phyloP scores from a whole-genome alignment of 2,329 filamentous ascomycete species.

The Didymella sp. region DNA sequence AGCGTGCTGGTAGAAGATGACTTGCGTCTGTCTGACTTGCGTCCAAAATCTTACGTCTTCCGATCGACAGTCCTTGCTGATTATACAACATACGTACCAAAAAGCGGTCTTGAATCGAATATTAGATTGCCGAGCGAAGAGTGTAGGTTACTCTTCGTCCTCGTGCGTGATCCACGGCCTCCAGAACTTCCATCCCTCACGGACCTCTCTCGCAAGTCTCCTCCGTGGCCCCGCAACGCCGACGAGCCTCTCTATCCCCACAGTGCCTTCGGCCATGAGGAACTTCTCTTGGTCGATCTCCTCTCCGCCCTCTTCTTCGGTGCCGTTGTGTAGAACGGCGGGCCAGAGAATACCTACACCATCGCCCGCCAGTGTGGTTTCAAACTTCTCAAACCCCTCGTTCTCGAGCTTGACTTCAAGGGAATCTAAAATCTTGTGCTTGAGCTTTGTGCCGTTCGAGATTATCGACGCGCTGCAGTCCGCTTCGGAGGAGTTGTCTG shows the following conservation, averaged over 20 bases:
- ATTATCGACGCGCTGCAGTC: constrained; percentile 42
- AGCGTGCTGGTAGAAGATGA: constrained; percentile 2
- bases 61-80: constrained; percentile 4
- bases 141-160: constrained; percentile 20
- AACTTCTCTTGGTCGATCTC: constrained; percentile 93
- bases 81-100: constrained; percentile 17
- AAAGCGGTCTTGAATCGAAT: constrained; percentile 17
- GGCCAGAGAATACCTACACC: constrained; percentile 95
- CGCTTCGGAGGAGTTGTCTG: constrained; percentile 35
- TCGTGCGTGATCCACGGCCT: constrained; percentile 44
- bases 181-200: constrained; percentile 53
- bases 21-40: constrained; percentile 19
- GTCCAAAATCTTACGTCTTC: constrained; percentile 13
- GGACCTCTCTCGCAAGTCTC: constrained; percentile 39
- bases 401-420: constrained; percentile 66
- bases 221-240: constrained; percentile 63
- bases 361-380: constrained; percentile 89
- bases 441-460: constrained; percentile 43
- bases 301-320: constrained; percentile 81
- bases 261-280: constrained; percentile 80
- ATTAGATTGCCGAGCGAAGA: background rate
- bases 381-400: constrained; percentile 79
- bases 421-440: constrained; percentile 57
- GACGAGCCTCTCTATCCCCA: constrained; percentile 86
- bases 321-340: constrained; percentile 84